Conservation (phyloP, 164 flowering plant genomes). For the Aristolochia californica region DNA sequence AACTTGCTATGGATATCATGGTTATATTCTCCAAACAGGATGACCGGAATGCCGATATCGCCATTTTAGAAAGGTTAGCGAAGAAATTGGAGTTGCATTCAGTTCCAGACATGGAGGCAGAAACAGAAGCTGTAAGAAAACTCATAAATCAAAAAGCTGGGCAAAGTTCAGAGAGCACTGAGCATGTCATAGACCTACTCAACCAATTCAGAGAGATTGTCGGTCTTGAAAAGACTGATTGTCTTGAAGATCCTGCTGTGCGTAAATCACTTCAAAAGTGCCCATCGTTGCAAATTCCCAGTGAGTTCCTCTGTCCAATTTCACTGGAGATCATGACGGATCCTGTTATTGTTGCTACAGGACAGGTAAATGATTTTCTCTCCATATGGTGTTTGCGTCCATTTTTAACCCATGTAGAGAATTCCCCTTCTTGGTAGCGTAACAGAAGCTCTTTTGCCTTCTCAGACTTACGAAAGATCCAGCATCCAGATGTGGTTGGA, state of each 20-base stretch:
- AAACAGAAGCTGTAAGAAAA: conserved; percentile 44
- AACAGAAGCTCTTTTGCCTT: not conserved
- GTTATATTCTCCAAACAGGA: conserved; percentile 48
- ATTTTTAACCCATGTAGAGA: not conserved
- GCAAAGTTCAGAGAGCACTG: conserved; percentile 28
- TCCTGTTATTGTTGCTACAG: conserved; percentile 69
- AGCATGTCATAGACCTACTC: conserved; percentile 46
- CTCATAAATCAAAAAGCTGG: conserved; percentile 38
- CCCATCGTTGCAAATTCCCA: conserved; percentile 38
- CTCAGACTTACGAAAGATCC: conserved; percentile 65
- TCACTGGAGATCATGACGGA: conserved; percentile 72
- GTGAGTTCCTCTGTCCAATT: conserved; percentile 72
- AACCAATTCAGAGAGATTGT: conserved; percentile 43
- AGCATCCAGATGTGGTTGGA: conserved; percentile 78
- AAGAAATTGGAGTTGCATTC: conserved; percentile 55
- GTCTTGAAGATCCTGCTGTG: conserved; percentile 25
- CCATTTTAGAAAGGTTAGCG: conserved; percentile 65
- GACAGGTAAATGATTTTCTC: conserved; percentile 55
- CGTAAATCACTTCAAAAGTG: conserved; percentile 27
- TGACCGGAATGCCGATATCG: conserved; percentile 57
- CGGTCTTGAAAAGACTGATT: conserved; percentile 35
- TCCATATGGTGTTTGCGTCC: too few relatives aligned
- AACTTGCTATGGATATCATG: conserved; percentile 86
- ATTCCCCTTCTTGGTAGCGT: too few relatives aligned
- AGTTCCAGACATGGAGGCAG: conserved; percentile 39